Conservation (phyloP, 805 yeast species). For the Pichia thaimueangensis region DNA sequence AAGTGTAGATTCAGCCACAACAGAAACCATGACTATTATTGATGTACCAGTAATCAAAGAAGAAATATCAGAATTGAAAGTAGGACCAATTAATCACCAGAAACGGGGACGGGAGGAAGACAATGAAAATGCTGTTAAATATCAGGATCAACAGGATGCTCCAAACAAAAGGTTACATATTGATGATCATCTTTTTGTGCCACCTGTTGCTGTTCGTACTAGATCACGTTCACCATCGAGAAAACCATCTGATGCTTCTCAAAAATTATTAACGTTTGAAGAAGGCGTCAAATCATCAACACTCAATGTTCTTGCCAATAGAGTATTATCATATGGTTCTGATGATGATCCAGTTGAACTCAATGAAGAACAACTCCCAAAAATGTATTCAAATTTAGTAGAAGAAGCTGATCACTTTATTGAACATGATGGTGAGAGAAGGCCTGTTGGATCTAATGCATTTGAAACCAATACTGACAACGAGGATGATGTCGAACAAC, state of each 20-base stretch:
- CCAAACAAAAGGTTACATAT: background rate
- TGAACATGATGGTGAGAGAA: conserved; percentile 15
- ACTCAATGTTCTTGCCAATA: conserved; percentile 10
- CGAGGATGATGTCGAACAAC: conserved; percentile 3
- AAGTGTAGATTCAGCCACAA: too few relatives aligned
- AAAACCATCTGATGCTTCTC: conserved; percentile 5
- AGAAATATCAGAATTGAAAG: background rate
- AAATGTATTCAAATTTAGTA: conserved; percentile 19
- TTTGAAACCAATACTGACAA: conserved; percentile 7
- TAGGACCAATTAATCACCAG: background rate
- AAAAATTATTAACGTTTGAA: background rate
- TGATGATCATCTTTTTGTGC: conserved; percentile 9
- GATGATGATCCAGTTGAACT: conserved; percentile 17
- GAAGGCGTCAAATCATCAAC: conserved; percentile 1
- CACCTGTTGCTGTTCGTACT: conserved; percentile 14
- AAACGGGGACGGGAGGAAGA: conserved; percentile 3
- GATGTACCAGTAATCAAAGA: background rate
- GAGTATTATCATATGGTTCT: conserved; percentile 26
- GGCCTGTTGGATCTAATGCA: background rate
- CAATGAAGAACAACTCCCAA: conserved; percentile 18
- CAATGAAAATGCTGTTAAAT: background rate
- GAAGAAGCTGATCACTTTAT: conserved; percentile 27
- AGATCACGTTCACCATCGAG: conserved; percentile 25
- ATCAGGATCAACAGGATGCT: background rate
- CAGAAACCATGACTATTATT: background rate